Evolutionary conservation across 129 eudicot species (phyloP), one percentile per base, ranked within the genome.

Genomic region (Artemisia tridentata): DNA sequence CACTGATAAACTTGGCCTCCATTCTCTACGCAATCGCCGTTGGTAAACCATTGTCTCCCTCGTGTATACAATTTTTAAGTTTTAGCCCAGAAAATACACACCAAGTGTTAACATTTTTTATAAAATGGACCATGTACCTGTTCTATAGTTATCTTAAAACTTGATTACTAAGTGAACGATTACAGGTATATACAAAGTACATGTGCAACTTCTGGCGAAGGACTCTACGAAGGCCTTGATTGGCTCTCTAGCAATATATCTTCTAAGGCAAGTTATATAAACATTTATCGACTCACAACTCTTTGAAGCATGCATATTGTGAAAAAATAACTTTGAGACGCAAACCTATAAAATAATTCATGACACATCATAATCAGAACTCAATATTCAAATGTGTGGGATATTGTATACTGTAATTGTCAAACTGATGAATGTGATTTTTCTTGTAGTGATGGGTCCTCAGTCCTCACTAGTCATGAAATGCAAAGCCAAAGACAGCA

Each of bases 191-290:
- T 87, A 25, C 89, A 90, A 84, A 79, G 89, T 68, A 64, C 92
- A 60, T 82, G 92, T 84, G 91, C 96, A 60, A 81, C 91, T 10
- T 81, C 89, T 62, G 92, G 86, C 7, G 77, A 84, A 72, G 96
- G 88, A 52, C 88, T 83, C 11, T 83, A 83, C 18, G 96, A 89
- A 84, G 92, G 92, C 61, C 89, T 89, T 65, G 96, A 82, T 81
- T 86, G 90, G 92, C 79, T 89, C 47, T 84, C 84, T 8, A 80
- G 51, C 80, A 89, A 86, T 73, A 86, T 84, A 9, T 65, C 85
- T 73, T 47, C 53, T 74, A 90, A 86, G 90, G 85, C 67, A 74
- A 82, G 81, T 77, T 12, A 46, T 45, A 47, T 47, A 45, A 43
- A 19, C 15, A 41, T 65, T 3, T 18, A 43, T 65, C 18, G 7